Base-by-base conservation (phyloP, 768 basidiomycete genomes). In the Xerocomellus dryophilus region DNA sequence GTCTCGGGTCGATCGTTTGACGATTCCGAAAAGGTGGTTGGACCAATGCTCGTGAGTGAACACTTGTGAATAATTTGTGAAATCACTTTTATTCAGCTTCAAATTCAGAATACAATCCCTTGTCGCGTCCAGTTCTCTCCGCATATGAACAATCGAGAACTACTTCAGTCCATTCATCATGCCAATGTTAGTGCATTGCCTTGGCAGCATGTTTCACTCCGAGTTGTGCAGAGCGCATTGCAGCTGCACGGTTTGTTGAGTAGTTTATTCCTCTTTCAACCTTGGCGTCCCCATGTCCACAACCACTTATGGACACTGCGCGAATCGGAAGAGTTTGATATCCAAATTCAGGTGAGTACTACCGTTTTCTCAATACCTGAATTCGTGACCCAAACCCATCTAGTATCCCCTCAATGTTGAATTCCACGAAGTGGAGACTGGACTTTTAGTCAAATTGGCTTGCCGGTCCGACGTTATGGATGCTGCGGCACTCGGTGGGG, bases 401-500 rank as follows among this genome's bases (percentile, higher is more conserved):
- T 42, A 80, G 78, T 80, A 80, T 54, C 68, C 76, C 4, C 49
- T 79, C 17, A 78, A 77, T 43, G 51, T 78, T 31, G 78, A 79
- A 57, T 58, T 79, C 9, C 61, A 70, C 49, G 72, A 76, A 47
- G 35, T 54, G 10, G 56, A 61, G 4, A 49, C 54, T 34, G 66
- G 71, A 2, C 73, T 76, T 51, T 55, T 58, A 27, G 44, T 78
- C 32, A 71, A 70, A 53, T 68, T 71, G 38, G 76, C 73, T 15
- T 77, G 74, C 39, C 61, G 58, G 5, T 56, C 67, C 7, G 64
- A 67, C 34, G 62, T 64, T 41, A 68, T 76, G 57, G 55, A 64
- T 39, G 20, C 39, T 7, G 51, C 51, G 12, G 60, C 62, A 29
- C 61, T 78, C 15, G 14, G 31, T 15, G 38, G 8, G 5, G 41